Conservation (phyloP, 2,329 filamentous ascomycete genomes). For the Calonectria naviculata region DNA sequence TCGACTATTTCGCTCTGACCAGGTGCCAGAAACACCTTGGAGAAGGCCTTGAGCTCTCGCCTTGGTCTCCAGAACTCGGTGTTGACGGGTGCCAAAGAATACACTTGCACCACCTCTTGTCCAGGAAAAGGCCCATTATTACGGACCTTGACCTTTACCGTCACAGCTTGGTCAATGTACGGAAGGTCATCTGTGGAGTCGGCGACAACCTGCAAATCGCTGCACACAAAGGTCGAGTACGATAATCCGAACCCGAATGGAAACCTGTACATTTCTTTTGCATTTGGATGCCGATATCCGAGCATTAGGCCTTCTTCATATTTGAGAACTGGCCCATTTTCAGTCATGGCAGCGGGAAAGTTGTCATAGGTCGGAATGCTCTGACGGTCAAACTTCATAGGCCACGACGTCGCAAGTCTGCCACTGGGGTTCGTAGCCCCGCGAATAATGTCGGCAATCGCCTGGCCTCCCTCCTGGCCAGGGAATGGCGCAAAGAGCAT, state of each 20-base stretch:
- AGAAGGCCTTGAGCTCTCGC: constrained; percentile 19
- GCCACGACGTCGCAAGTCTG: constrained; percentile 17
- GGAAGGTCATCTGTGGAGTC: not conserved
- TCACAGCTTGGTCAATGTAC: not conserved
- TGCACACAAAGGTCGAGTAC: constrained; percentile 17
- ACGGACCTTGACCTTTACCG: not conserved
- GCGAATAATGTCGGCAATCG: constrained; percentile 7
- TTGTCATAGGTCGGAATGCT: constrained; percentile 8
- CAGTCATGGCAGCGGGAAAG: constrained; percentile 12
- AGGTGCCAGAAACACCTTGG: not conserved
- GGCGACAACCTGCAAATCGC: not conserved
- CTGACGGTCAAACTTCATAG: constrained; percentile 6
- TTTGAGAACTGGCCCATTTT: not conserved
- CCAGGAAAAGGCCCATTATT: constrained; percentile 10
- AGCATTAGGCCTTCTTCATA: constrained; percentile 15
- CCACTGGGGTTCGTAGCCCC: constrained; percentile 17
- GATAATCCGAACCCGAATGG: constrained; percentile 21
- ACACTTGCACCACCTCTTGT: constrained; percentile 20
- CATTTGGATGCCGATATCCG: constrained; percentile 11
- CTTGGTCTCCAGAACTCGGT: constrained; percentile 12
- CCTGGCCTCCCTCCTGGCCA: constrained; percentile 21
- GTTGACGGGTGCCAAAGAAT: not conserved
- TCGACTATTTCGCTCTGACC: not conserved
- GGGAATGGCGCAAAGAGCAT: constrained; percentile 19
- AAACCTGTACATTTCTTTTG: not conserved